Percentiles rank a stretch among this genome's conserved stretches.
phyloP scores from a whole-genome alignment of 2,329 filamentous ascomycete genomes.

The Ilyonectria sp. region DNA sequence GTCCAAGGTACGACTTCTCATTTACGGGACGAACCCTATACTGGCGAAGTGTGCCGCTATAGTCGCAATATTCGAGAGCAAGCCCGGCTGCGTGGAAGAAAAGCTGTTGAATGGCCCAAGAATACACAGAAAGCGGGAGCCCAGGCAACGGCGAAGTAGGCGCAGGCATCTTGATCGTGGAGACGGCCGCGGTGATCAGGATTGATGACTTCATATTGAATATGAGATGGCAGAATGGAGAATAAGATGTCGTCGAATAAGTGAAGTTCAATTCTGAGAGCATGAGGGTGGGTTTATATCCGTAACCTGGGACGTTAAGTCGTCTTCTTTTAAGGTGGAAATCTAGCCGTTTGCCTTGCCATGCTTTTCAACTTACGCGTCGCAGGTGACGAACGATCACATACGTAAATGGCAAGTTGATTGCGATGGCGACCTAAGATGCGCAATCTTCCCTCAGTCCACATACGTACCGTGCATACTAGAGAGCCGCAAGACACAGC shows the following conservation, averaged over 20 bases:
- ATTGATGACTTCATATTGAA: neutral
- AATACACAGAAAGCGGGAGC: constrained; percentile 3
- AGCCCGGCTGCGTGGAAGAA: neutral
- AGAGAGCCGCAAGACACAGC: neutral
- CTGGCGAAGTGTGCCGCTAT: constrained; percentile 1
- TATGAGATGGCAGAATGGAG: neutral
- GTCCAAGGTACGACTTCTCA: constrained; percentile 3
- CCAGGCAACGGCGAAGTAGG: neutral
- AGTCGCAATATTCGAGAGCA: neutral
- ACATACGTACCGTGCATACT: neutral
- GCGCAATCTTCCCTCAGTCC: neutral
- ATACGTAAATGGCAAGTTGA: neutral
- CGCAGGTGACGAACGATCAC: neutral
- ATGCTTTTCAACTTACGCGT: neutral
- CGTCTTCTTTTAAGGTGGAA: neutral
- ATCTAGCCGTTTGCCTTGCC: neutral
- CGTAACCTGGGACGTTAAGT: neutral
- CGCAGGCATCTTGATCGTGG: neutral
- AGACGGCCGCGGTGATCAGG: neutral
- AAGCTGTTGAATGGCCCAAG: constrained; percentile 2
- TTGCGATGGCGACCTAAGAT: neutral
- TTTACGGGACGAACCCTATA: neutral
- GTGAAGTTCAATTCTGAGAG: neutral
- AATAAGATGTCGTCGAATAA: neutral
- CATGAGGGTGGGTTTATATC: neutral